Evolutionary conservation across 2,329 filamentous ascomycete species (phyloP), one percentile per base, ranked within the genome.

Genomic region (Fusarium odoratissimum): DNA sequence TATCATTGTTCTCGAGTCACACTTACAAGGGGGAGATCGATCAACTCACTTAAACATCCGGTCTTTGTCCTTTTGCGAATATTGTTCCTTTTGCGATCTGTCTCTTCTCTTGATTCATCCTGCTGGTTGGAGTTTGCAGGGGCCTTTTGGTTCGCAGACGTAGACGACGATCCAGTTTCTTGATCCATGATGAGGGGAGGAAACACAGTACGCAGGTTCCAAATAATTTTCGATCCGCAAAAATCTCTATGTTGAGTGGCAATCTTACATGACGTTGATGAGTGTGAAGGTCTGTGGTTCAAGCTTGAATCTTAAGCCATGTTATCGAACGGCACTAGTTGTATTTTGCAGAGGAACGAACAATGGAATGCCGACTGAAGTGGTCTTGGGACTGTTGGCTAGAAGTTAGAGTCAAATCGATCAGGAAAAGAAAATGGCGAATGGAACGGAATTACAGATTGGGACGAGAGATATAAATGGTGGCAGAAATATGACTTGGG

Each of bases 11-110:
- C 45, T 37, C 42, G 46, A 35, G n/a, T 44, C 16, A 23, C 10
- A 44, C 28, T 40, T 42, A 38, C 28, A 33, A 51, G 8, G 42
- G 40, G 40, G 37, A 21, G 52, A 21, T 38, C 41, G n/a, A 31
- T 21, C 23, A 60, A 86, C 92, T 81, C 87, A 95, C 92, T 98
- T 68, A 97, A 83, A 80, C 95, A 98, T 19, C 95, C 95, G 5
- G 95, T 97, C 84, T 98, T 98, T 57, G 95, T 97, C 77, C 95
- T 87, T 80, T 91, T 94, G 76, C 89, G 88, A 28, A 84, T 81
- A 23, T 85, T 81, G 6, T 82, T 76, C 76, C 86, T 89, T 74
- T 86, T 88, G 28, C 81, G 78, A 57, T 81, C 82, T n/a, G 79
- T 76, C 51, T 86, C 84, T 16, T 84, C 84, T 31, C 82, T 81